Percentiles rank a stretch among this genome's conserved stretches.
These are phyloP conservation scores for Fusarium vanettenii DNA, from an alignment of 2,329 filamentous ascomycete genomes.

Conservation along the genomic window DNA sequence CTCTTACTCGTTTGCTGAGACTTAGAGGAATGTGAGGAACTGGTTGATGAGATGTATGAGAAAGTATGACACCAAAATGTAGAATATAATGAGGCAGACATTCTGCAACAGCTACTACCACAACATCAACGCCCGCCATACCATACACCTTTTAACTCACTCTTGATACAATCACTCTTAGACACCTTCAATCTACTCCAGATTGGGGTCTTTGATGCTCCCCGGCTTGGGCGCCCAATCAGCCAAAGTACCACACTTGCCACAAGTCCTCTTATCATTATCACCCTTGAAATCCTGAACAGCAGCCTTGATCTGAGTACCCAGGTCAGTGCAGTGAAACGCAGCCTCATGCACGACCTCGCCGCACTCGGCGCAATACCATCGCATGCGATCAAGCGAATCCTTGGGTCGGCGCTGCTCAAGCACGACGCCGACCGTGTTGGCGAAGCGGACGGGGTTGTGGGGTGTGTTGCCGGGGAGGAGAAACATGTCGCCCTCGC, in stretches of 20 bases:
- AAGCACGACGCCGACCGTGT: conserved; percentile 94
- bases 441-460: conserved; percentile 91
- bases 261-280: conserved; percentile 78
- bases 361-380: conserved; percentile 84
- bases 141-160: conserved; percentile 1
- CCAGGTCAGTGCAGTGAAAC: conserved; percentile 91
- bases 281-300: conserved; percentile 82
- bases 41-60: background rate
- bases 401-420: conserved; percentile 82
- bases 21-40: conserved; percentile 52
- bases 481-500: conserved; percentile 93
- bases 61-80: conserved; percentile 4
- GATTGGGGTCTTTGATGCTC: conserved; percentile 69
- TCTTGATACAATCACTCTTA: background rate
- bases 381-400: conserved; percentile 82
- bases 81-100: conserved; percentile 18
- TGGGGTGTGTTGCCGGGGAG: conserved; percentile 95
- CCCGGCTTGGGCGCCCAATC: conserved; percentile 74
- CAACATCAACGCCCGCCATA: background rate
- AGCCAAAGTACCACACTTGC: conserved; percentile 80
- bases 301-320: conserved; percentile 92
- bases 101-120: background rate
- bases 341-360: conserved; percentile 84
- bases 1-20: conserved; percentile 81
- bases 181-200: conserved; percentile 42